These are phyloP conservation scores for Hansenula anomala DNA, from an alignment of 1,139 yeast species.

Conservation along the genomic window DNA sequence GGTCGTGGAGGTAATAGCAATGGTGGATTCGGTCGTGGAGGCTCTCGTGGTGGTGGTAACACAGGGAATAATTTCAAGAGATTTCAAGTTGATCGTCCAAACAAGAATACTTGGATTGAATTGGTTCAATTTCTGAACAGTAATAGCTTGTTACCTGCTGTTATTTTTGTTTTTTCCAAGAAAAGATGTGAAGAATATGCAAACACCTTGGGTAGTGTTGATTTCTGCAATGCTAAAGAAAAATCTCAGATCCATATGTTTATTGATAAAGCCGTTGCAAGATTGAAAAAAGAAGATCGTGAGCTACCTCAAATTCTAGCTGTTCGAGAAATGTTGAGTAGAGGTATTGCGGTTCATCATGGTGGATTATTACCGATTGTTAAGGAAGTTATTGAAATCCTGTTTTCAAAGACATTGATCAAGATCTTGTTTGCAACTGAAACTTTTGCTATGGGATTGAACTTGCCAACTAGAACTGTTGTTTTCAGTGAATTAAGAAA, in stretches of 20 bases:
- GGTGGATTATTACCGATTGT: constrained; percentile 95
- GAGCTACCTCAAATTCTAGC: constrained; percentile 86
- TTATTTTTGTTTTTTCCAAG: constrained; percentile 87
- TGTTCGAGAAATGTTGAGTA: constrained; percentile 72
- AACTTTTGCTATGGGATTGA: constrained; percentile 97
- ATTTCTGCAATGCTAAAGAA: constrained; percentile 78
- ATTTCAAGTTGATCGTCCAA: constrained; percentile 50
- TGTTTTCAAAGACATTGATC: constrained; percentile 80
- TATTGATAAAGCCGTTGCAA: constrained; percentile 79
- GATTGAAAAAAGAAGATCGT: constrained; percentile 88
- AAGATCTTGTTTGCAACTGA: constrained; percentile 95
- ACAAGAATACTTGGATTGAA: constrained; percentile 72
- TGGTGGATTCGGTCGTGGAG: constrained; percentile 33
- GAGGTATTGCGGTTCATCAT: constrained; percentile 97
- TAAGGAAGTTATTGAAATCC: constrained; percentile 89
- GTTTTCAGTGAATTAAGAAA: constrained; percentile 81
- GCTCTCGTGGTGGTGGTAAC: constrained; percentile 24
- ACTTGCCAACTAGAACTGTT: constrained; percentile 95
- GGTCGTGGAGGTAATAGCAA: constrained; percentile 33
- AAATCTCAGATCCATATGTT: constrained; percentile 91
- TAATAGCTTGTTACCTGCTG: constrained; percentile 78
- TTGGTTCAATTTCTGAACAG: constrained; percentile 70
- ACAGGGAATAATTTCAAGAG: constrained; percentile 21
- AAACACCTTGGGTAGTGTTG: constrained; percentile 64
- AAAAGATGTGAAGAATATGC: constrained; percentile 94